Conservation (phyloP, 495 filamentous ascomycete species). For the Aspergillus incahuasiensis region DNA sequence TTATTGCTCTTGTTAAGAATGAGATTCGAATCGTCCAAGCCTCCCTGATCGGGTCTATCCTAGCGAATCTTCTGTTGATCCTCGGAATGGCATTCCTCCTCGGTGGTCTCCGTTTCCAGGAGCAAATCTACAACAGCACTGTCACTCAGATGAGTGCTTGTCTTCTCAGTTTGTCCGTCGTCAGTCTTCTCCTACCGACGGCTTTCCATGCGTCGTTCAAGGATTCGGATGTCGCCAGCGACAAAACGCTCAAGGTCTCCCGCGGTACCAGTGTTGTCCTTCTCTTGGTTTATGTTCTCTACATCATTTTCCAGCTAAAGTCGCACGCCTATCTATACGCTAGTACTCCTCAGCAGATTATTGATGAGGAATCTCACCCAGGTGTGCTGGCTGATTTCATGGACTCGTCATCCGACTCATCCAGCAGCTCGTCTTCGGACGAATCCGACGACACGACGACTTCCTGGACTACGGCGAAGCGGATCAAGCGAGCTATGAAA, state of each 20-base stretch:
- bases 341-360: constrained; percentile 81
- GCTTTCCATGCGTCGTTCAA: constrained; percentile 88
- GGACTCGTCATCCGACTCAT: constrained; percentile 62
- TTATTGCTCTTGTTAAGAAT: constrained; percentile 45
- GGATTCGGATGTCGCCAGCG: constrained; percentile 56
- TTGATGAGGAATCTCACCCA: constrained; percentile 82
- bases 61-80: constrained; percentile 83
- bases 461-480: constrained; percentile 69
- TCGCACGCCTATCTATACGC: constrained; percentile 89
- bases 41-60: constrained; percentile 79
- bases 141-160: constrained; percentile 95
- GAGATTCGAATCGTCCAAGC: constrained; percentile 89
- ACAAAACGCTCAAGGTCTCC: constrained; percentile 72
- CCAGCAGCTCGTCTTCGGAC: constrained; percentile 56
- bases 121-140: constrained; percentile 94
- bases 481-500: constrained; percentile 66
- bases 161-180: constrained; percentile 82
- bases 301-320: constrained; percentile 86
- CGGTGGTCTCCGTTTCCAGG: constrained; percentile 79
- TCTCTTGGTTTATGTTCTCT: constrained; percentile 76
- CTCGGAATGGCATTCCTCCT: constrained; percentile 86
- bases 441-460: constrained; percentile 62
- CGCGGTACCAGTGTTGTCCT: constrained; percentile 88
- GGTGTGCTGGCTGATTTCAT: constrained; percentile 79
- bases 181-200: constrained; percentile 79